Evolutionary conservation across 2,329 filamentous ascomycete species (phyloP).

Genomic region (Beauveria varroae): DNA sequence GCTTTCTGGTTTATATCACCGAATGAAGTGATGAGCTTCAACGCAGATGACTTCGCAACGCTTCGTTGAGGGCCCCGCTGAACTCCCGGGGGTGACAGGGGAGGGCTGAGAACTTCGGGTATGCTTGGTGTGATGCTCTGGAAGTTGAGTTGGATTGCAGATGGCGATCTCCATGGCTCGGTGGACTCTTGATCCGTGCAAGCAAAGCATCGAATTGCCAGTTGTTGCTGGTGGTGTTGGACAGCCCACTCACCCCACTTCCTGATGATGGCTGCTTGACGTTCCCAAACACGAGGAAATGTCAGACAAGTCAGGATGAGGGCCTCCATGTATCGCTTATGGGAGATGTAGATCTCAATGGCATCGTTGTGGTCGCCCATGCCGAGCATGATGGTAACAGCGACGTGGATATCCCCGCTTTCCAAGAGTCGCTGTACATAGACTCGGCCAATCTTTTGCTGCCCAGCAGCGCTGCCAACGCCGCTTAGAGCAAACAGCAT

Average conservation of each 20-base stretch:
- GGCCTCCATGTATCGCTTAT: slow-evolving; percentile 87
- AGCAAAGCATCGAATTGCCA: slow-evolving; percentile 89
- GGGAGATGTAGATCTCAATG: slow-evolving; percentile 91
- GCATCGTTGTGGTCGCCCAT: slow-evolving; percentile 91
- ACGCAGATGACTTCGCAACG: slow-evolving; percentile 70
- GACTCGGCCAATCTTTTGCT: slow-evolving; percentile 83
- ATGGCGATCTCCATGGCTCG: slow-evolving; percentile 82
- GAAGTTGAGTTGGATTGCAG: slow-evolving; percentile 56
- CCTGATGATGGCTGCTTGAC: slow-evolving; percentile 77
- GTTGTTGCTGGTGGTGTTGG: slow-evolving; percentile 75
- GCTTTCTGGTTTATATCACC: slow-evolving; percentile 55
- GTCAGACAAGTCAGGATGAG: slow-evolving; percentile 78
- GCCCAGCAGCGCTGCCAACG: slow-evolving; percentile 67
- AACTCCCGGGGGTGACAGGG: slow-evolving; percentile 64
- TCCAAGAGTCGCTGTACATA: slow-evolving; percentile 88
- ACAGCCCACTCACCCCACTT: slow-evolving; percentile 95
- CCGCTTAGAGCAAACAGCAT: slow-evolving; percentile 89
- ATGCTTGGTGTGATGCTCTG: slow-evolving; percentile 47
- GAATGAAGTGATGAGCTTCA: slow-evolving; percentile 91
- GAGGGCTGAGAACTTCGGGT: slow-evolving; percentile 58
- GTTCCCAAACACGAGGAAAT: slow-evolving; percentile 81
- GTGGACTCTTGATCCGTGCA: slow-evolving; percentile 80
- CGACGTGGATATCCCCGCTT: slow-evolving; percentile 83
- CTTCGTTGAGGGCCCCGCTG: slow-evolving; percentile 51
- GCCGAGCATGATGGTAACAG: slow-evolving; percentile 85